phyloP scores from a whole-genome alignment of 352 stramenopile genomes.

The Thraustochytrium striatum region DNA sequence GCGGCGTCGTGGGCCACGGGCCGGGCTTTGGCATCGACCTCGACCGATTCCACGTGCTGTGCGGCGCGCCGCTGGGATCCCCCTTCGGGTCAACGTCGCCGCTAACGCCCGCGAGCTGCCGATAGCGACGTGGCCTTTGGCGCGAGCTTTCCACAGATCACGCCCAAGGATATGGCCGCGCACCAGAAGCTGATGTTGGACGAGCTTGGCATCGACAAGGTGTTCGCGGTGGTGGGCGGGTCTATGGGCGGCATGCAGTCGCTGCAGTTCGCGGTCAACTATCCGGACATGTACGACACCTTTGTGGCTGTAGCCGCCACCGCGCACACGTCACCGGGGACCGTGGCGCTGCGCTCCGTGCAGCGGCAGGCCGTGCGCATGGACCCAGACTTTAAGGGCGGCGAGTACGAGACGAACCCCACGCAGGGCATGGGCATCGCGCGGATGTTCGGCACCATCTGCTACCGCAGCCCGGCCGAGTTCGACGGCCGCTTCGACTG shows the following conservation, averaged over 20 bases:
- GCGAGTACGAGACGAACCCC: slow-evolving; percentile 62
- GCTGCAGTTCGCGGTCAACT: slow-evolving; percentile 75
- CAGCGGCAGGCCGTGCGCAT: slow-evolving; percentile 73
- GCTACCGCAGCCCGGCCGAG: slow-evolving; percentile 77
- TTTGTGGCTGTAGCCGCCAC: slow-evolving; percentile 74
- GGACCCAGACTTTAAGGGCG: slow-evolving; percentile 68
- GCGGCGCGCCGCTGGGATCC: slow-evolving; percentile 71
- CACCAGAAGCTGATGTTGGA: slow-evolving; percentile 72
- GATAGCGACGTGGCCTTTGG: slow-evolving; percentile 65
- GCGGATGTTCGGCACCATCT: slow-evolving; percentile 75
- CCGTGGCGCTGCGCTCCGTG: slow-evolving; percentile 72
- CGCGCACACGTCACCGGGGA: slow-evolving; percentile 74
- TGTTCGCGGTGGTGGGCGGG: slow-evolving; percentile 74
- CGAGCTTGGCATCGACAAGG: slow-evolving; percentile 66
- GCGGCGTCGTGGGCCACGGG: slow-evolving; percentile 75
- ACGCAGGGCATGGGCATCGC: slow-evolving; percentile 75
- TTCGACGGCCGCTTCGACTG: slow-evolving; percentile 77
- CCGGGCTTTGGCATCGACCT: slow-evolving; percentile 78
- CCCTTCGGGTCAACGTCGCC: slow-evolving; percentile 75
- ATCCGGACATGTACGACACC: slow-evolving; percentile 66
- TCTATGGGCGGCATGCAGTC: slow-evolving; percentile 80
- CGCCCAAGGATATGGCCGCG: slow-evolving; percentile 66
- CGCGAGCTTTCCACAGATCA: slow-evolving; percentile 72
- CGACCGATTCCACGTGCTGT: slow-evolving; percentile 71
- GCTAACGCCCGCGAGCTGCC: slow-evolving; percentile 57